Evolutionary conservation across 495 filamentous ascomycete species (phyloP).

Genomic region (Neurospora sp.): DNA sequence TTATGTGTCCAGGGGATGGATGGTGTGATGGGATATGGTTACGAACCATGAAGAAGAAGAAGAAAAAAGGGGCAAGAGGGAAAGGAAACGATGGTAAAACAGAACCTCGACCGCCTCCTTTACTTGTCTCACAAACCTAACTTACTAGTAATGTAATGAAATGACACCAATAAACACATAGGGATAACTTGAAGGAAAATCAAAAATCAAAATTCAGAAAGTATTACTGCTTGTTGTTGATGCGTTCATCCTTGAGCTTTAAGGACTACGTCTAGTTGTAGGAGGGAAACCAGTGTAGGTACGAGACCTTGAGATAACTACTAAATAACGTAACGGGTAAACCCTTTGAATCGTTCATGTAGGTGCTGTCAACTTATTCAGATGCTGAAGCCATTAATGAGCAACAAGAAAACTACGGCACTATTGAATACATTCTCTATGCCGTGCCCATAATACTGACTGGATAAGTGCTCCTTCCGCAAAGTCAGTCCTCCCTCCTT

Average conservation of each 20-base stretch:
- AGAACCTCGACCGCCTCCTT: neutral
- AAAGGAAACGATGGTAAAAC: neutral
- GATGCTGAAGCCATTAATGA: too few species aligned
- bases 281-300: too few species aligned
- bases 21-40: neutral
- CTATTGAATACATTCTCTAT: neutral
- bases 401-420: neutral
- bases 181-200: neutral
- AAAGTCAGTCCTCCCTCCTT: too few species aligned
- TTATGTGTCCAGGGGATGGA: neutral
- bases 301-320: too few species aligned
- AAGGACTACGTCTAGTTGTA: too few species aligned
- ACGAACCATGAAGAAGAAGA: neutral
- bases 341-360: too few species aligned
- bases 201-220: neutral
- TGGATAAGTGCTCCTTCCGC: neutral
- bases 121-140: neutral
- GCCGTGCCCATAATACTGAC: neutral
- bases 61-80: neutral
- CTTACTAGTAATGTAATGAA: neutral
- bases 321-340: too few species aligned
- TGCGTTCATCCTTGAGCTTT: too few species aligned
- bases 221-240: neutral
- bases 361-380: too few species aligned
- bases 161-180: neutral